Conservation (phyloP, 2,329 filamentous ascomycete species). For the Cladosporium sp. region DNA sequence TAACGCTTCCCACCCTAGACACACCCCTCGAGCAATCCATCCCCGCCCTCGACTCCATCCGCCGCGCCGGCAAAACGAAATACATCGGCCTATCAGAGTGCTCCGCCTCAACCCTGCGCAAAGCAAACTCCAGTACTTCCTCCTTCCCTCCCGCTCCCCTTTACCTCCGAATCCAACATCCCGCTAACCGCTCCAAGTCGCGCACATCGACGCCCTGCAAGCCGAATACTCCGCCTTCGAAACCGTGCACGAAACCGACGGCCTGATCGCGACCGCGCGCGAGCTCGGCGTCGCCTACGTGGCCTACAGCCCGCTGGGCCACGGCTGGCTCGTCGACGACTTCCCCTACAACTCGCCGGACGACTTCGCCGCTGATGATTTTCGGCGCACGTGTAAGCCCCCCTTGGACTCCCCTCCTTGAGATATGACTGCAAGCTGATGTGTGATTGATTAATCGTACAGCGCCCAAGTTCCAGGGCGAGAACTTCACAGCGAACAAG, state of each 20-base stretch:
- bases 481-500: conserved; percentile 60
- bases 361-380: conserved; percentile 31
- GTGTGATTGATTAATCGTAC: conserved; percentile 2
- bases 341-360: conserved; percentile 33
- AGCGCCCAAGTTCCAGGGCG: conserved; percentile 57
- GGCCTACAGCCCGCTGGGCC: conserved; percentile 63
- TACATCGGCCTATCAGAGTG: conserved; percentile 50
- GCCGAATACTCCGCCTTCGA: conserved; percentile 48
- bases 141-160: neutral
- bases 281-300: conserved; percentile 59
- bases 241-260: conserved; percentile 17
- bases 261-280: conserved; percentile 37
- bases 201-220: conserved; percentile 46
- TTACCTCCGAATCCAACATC: no score
- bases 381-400: conserved; percentile 24
- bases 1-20: conserved; percentile 32
- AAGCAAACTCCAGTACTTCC: conserved; percentile 27
- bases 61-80: conserved; percentile 48
- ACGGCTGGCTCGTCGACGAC: conserved; percentile 49
- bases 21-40: conserved; percentile 42
- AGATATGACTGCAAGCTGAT: neutral
- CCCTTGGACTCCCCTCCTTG: neutral
- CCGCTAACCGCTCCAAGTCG: conserved; percentile 14
- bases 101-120: conserved; percentile 43
- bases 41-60: conserved; percentile 42